Evolutionary conservation across 106 monocot genomes (phyloP), one percentile per base, ranked within the genome.

Genomic region (Dactylorhiza incarnata): DNA sequence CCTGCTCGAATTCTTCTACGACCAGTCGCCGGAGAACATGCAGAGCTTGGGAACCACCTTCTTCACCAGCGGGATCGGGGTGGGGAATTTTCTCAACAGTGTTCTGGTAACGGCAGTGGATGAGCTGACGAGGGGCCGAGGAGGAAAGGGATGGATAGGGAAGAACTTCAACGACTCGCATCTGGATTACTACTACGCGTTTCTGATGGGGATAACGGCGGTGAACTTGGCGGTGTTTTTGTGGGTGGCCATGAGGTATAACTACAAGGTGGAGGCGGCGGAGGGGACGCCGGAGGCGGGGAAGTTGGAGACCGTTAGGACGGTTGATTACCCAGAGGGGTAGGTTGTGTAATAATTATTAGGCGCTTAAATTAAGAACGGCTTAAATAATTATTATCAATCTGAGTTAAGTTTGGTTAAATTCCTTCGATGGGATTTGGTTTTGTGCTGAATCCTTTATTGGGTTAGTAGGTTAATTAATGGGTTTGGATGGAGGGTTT

Each of bases 21-120:
- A 94, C 54, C 94, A 94, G 75, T 88, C 91, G 9, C 94, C 88
- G 8, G 88, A 94, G 55, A 83, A 75, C 59, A 89, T 91, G 94
- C 81, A 80, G 76, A 91, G 94, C 82, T 52, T 91, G 8, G 94
- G 88, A 9, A 91, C 85, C 17, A 83, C 94, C 9, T 94, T 91
- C 78, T 89, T 89, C 66, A 87, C 88, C 3, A 88, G 84, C 45
- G 84, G 86, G 17, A 71, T 88, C 71, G 94, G 84, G 3, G 51
- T 78, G 8, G 90, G 94, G 6, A 94, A 90, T 76, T 94, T 90
- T 74, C 7, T 90, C 43, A 90, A 86, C 48, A 85, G 90, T 66
- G 61, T 94, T 4, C 54, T 94, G 46, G 86, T 94, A 45, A 88
- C 94, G 3, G 48, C 78, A 48, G 82, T 91, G 12, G 83, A 86